Percentiles rank a stretch among this genome's conserved stretches.
Evolutionary conservation across 1,139 yeast genomes (phyloP).

Genomic region (Geotrichum histeridarum): DNA sequence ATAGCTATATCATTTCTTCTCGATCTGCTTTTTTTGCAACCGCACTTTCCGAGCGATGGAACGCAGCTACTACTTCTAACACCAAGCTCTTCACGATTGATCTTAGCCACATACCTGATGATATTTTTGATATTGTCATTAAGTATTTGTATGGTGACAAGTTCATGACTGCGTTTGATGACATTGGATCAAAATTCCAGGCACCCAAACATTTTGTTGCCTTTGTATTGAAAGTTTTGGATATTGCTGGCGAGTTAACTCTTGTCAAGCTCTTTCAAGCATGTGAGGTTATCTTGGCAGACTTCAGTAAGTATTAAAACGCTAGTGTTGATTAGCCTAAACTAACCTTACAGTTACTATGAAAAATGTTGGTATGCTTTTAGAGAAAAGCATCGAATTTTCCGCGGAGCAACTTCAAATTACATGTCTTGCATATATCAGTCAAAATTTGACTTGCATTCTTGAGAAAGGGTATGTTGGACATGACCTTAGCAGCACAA

Average conservation of each 20-base stretch:
- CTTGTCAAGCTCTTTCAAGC: constrained; percentile 54
- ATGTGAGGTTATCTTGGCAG: constrained; percentile 59
- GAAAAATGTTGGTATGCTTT: constrained; percentile 56
- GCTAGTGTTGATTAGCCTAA: neutral
- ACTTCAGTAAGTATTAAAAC: constrained; percentile 38
- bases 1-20: constrained; percentile 49
- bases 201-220: constrained; percentile 49
- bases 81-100: constrained; percentile 24
- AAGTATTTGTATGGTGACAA: constrained; percentile 56
- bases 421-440: constrained; percentile 64
- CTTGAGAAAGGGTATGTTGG: constrained; percentile 46
- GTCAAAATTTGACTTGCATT: constrained; percentile 58
- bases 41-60: constrained; percentile 55
- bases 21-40: constrained; percentile 65
- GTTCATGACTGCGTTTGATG: constrained; percentile 45
- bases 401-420: constrained; percentile 53
- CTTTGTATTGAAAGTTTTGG: constrained; percentile 54
- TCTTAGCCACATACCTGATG: constrained; percentile 43
- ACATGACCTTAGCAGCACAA: neutral
- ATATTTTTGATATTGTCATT: constrained; percentile 50
- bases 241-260: constrained; percentile 59
- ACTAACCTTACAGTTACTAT: constrained; percentile 39
- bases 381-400: constrained; percentile 51
- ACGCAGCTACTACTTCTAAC: neutral
- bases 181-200: constrained; percentile 19